These are phyloP conservation scores for Tolypocladium amazonense DNA, from an alignment of 2,329 filamentous ascomycete genomes.

Conservation along the genomic window DNA sequence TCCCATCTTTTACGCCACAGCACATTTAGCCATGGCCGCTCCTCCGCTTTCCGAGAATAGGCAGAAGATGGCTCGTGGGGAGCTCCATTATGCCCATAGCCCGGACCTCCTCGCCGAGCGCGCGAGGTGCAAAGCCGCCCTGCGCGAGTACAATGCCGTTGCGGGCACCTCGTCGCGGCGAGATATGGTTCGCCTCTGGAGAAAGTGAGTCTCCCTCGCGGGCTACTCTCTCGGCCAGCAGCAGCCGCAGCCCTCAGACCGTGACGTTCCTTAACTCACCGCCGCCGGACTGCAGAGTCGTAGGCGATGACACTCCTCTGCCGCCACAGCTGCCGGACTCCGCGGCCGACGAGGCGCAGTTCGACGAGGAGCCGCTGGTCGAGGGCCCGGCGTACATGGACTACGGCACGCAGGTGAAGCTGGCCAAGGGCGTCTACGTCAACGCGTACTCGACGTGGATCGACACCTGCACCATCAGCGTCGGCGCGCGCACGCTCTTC, in stretches of 20 bases:
- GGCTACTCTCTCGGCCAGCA: background rate
- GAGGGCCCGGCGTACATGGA: background rate
- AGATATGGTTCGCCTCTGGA: background rate
- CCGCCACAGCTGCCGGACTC: background rate
- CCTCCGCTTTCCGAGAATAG: background rate
- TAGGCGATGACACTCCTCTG: background rate
- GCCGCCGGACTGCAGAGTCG: background rate
- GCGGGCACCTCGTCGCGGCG: background rate
- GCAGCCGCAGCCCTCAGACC: background rate
- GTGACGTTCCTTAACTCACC: background rate
- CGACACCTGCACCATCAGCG: slow-evolving; percentile 63
- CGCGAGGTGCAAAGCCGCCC: background rate
- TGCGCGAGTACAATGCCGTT: background rate
- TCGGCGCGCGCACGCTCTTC: slow-evolving; percentile 68
- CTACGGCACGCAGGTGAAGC: slow-evolving; percentile 25
- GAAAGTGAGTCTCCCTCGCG: background rate
- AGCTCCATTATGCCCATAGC: background rate
- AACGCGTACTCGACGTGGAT: slow-evolving; percentile 66
- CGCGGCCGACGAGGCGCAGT: background rate
- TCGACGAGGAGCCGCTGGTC: background rate
- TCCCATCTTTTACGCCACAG: background rate
- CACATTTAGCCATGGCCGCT: background rate
- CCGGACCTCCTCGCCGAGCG: background rate
- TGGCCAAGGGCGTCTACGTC: slow-evolving; percentile 60
- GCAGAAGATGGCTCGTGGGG: background rate